Percentiles rank a stretch among this genome's conserved stretches.
phyloP scores from a whole-genome alignment of 2,329 filamentous ascomycete genomes.

The Diplocarpon mali region DNA sequence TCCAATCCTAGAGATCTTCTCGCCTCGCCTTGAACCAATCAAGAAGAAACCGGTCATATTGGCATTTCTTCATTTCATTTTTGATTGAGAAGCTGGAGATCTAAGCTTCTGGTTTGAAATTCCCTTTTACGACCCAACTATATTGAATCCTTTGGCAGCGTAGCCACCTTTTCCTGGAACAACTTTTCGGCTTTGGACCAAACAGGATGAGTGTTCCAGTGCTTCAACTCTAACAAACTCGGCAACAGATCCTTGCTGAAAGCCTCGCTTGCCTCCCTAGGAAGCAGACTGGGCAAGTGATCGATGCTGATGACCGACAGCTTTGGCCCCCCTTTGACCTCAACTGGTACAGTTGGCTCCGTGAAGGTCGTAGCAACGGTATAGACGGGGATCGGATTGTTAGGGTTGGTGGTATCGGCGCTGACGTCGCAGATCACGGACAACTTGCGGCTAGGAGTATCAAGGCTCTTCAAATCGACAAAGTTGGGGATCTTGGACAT shows the following conservation, averaged over 20 bases:
- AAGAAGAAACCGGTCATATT: too few relatives aligned
- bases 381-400: constrained; percentile 67
- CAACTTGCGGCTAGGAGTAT: constrained; percentile 57
- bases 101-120: too few relatives aligned
- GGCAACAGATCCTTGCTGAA: constrained; percentile 73
- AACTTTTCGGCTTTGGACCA: constrained; percentile 79
- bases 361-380: constrained; percentile 75
- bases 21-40: too few relatives aligned
- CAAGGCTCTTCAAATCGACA: constrained; percentile 59
- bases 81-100: too few relatives aligned
- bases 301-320: constrained; percentile 81
- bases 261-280: constrained; percentile 76
- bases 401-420: constrained; percentile 62
- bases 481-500: constrained; percentile 70
- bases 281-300: constrained; percentile 72
- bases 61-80: too few relatives aligned
- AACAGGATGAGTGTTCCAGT: constrained; percentile 61
- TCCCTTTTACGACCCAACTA: too few relatives aligned
- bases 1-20: too few relatives aligned
- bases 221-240: constrained; percentile 65
- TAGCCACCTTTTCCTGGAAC: constrained; percentile 71
- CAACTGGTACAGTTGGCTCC: constrained; percentile 72
- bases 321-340: constrained; percentile 40
- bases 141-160: too few relatives aligned
- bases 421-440: constrained; percentile 72